These are phyloP conservation scores for Marsdenia floribunda DNA, from an alignment of 257 asterid species.

Conservation along the genomic window DNA sequence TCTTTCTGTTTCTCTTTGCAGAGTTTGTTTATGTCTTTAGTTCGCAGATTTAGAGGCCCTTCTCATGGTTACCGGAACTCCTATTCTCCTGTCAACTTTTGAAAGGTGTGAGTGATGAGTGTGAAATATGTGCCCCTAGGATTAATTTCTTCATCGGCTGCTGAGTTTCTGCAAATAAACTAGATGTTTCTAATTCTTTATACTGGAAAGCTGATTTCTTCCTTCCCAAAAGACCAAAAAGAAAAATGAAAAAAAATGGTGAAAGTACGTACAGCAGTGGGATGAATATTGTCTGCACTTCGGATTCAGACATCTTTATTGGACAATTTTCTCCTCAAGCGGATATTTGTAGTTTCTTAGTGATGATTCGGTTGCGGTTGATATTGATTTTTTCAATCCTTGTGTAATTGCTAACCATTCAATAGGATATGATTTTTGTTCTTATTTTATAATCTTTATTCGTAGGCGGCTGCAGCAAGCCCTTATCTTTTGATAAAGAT, in stretches of 20 bases:
- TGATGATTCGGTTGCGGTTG: neutral
- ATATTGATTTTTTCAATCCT: neutral
- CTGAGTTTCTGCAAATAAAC: neutral
- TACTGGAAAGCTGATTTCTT: neutral
- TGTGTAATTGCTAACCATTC: neutral
- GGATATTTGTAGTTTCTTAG: neutral
- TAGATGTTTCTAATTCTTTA: neutral
- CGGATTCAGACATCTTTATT: neutral
- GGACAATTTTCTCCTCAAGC: neutral
- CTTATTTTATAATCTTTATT: neutral
- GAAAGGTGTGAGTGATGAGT: slow-evolving; percentile 23
- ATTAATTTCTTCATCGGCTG: neutral
- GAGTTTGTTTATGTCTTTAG: slow-evolving; percentile 48
- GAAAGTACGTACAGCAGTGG: neutral
- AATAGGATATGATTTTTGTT: neutral
- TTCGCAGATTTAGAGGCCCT: slow-evolving; percentile 78
- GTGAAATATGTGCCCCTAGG: neutral
- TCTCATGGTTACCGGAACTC: slow-evolving; percentile 71
- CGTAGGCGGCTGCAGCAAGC: neutral
- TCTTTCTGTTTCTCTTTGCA: slow-evolving; percentile 30
- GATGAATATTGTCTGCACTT: neutral
- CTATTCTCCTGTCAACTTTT: slow-evolving; percentile 83
- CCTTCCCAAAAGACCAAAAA: neutral
- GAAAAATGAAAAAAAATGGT: neutral
- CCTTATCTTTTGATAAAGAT: neutral